A percentile compares a stretch with the other conserved stretches of the same genome.
phyloP scores from a whole-genome alignment of 2,329 filamentous ascomycete genomes.

The Cladorrhinum sp. region DNA sequence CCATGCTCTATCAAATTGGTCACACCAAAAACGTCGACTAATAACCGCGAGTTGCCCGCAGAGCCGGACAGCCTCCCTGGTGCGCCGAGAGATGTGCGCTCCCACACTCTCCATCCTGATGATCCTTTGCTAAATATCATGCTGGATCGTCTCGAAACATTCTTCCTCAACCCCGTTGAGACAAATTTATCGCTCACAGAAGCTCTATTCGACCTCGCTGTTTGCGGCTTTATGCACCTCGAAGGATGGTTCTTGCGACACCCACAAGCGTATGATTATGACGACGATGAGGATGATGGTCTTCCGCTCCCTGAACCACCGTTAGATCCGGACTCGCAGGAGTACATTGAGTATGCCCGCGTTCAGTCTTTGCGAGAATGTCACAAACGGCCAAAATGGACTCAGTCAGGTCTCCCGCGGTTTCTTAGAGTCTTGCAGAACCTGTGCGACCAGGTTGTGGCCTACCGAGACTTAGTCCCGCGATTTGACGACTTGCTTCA shows the following conservation, averaged over 20 bases:
- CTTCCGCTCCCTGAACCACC: slow-evolving; percentile 43
- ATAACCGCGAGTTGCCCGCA: slow-evolving; percentile 55
- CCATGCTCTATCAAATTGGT: slow-evolving; percentile 70
- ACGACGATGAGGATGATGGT: slow-evolving; percentile 44
- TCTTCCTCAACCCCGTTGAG: slow-evolving; percentile 87
- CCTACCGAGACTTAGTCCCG: slow-evolving; percentile 62
- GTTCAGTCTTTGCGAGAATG: slow-evolving; percentile 50
- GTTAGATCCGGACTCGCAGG: slow-evolving; percentile 39
- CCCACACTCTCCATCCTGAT: slow-evolving; percentile 59
- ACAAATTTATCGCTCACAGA: slow-evolving; percentile 88
- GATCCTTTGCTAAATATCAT: slow-evolving; percentile 65
- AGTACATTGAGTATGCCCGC: slow-evolving; percentile 42
- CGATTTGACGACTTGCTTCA: slow-evolving; percentile 71
- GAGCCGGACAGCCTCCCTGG: slow-evolving; percentile 56
- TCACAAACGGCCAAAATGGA: slow-evolving; percentile 53
- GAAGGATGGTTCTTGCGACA: slow-evolving; percentile 87
- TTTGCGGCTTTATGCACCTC: slow-evolving; percentile 79
- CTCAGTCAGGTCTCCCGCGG: slow-evolving; percentile 46
- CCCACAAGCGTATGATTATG: slow-evolving; percentile 58
- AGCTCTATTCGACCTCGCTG: slow-evolving; percentile 74
- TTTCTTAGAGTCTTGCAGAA: slow-evolving; percentile 57
- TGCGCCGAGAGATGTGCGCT: slow-evolving; percentile 58
- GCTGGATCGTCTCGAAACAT: slow-evolving; percentile 69
- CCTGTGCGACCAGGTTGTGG: slow-evolving; percentile 60
- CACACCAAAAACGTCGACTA: slow-evolving; percentile 55